These are phyloP conservation scores for Entonaema liquescens DNA, from an alignment of 495 filamentous ascomycete species.

Conservation along the genomic window DNA sequence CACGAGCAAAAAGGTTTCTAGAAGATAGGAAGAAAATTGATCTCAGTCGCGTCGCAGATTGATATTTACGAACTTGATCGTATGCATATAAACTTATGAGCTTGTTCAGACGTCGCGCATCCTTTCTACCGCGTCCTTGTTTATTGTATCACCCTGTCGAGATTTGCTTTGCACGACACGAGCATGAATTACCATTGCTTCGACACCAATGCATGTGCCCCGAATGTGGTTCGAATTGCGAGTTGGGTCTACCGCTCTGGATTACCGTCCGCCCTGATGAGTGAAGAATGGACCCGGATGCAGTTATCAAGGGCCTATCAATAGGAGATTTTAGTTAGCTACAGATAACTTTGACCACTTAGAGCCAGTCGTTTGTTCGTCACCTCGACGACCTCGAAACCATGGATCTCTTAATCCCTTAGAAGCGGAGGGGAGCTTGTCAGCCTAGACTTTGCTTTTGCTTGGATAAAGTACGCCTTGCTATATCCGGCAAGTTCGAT, in stretches of 20 bases:
- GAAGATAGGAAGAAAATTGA: slow-evolving; percentile 11
- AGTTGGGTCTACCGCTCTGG: slow-evolving; percentile 7
- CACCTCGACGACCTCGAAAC: slow-evolving; percentile 32
- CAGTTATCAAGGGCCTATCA: slow-evolving; percentile 33
- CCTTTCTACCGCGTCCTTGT: slow-evolving; percentile 30
- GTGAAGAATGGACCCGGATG: slow-evolving; percentile 23
- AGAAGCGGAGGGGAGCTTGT: slow-evolving; percentile 9
- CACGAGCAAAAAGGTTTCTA: slow-evolving; percentile 4
- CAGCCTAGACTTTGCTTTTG: slow-evolving; percentile 1
- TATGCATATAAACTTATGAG: slow-evolving; percentile 30
- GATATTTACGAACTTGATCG: slow-evolving; percentile 10
- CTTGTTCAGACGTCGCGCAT: slow-evolving; percentile 17
- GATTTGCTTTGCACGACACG: slow-evolving; percentile 29
- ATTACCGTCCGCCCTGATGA: background rate
- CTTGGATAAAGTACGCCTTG: background rate
- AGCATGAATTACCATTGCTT: slow-evolving; percentile 20
- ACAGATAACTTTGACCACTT: slow-evolving; percentile 5
- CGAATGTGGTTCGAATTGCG: slow-evolving; percentile 22
- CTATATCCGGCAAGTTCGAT: background rate
- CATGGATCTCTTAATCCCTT: slow-evolving; percentile 7
- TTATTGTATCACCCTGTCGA: slow-evolving; percentile 32
- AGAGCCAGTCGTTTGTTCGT: slow-evolving; percentile 30
- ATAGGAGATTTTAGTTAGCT: slow-evolving; percentile 26
- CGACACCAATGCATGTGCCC: slow-evolving; percentile 26
- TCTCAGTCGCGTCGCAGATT: slow-evolving; percentile 13